Evolutionary conservation across 2,329 filamentous ascomycete species (phyloP).

Genomic region (Didymella keratinophila): DNA sequence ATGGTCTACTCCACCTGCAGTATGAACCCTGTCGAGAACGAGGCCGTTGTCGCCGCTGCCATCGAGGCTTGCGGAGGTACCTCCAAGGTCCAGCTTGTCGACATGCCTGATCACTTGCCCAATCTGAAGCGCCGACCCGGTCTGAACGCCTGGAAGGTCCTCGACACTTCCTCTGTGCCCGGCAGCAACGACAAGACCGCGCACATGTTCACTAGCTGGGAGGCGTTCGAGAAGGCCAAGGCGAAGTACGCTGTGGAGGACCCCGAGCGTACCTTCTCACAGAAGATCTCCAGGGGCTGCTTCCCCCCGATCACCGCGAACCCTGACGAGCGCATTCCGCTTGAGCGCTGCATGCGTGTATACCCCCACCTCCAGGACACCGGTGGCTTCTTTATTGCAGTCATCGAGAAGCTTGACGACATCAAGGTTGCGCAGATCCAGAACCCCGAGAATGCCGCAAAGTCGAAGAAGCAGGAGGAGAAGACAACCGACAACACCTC

Average conservation of each 20-base stretch:
- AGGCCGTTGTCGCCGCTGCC: conserved; percentile 86
- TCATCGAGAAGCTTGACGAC: conserved; percentile 89
- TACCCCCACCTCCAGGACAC: conserved; percentile 97
- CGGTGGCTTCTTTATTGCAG: conserved; percentile 96
- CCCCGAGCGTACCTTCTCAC: conserved; percentile 64
- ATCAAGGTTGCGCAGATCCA: conserved; percentile 45
- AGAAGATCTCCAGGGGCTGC: conserved; percentile 75
- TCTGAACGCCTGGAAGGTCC: conserved; percentile 84
- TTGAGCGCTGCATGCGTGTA: conserved; percentile 90
- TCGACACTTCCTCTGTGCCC: conserved; percentile 56
- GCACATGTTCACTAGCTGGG: conserved; percentile 80
- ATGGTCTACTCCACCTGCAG: conserved; percentile 99
- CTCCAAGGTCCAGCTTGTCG: conserved; percentile 81
- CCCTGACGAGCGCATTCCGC: conserved; percentile 68
- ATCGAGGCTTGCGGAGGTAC: conserved; percentile 89
- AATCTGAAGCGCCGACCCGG: conserved; percentile 79
- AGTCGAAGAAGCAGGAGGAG: conserved; percentile 33
- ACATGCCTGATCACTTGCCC: conserved; percentile 80
- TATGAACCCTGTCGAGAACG: conserved; percentile 98
- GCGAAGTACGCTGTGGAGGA: conserved; percentile 64
- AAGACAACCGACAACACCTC: conserved; percentile 31
- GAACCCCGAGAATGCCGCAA: conserved; percentile 37
- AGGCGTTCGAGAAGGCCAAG: conserved; percentile 76
- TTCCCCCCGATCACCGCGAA: conserved; percentile 72
- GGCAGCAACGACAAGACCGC: conserved; percentile 71